Percentiles rank a stretch among this genome's conserved stretches.
These are phyloP conservation scores for Solanum pinnatisectum DNA, from an alignment of 257 asterid species.

Conservation along the genomic window DNA sequence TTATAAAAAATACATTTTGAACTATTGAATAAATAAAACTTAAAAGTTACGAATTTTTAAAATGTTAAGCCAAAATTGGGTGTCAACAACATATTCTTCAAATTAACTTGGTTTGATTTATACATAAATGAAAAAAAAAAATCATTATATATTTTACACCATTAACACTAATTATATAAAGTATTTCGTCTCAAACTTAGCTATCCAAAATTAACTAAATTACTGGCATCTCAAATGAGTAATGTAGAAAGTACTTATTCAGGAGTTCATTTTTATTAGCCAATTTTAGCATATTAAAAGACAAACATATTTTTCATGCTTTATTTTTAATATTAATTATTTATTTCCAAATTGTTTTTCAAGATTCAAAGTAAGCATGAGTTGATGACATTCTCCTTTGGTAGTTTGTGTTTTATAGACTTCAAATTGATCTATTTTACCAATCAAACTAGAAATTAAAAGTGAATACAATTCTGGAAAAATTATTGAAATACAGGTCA, in stretches of 20 bases:
- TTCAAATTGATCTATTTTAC: not conserved
- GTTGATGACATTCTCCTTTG: not conserved
- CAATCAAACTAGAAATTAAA: not conserved
- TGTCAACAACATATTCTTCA: not conserved
- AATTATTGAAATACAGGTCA: no score
- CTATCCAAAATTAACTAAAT: not conserved
- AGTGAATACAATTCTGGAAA: not conserved
- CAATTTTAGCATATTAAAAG: not conserved
- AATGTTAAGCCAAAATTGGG: no score
- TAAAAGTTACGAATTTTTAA: no score
- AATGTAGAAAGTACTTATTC: no score
- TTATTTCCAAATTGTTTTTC: not conserved
- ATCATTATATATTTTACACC: not conserved
- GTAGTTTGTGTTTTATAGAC: not conserved
- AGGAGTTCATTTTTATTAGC: no score
- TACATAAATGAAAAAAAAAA: not conserved
- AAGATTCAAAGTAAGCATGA: slow-evolving; percentile 19
- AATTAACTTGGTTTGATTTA: not conserved
- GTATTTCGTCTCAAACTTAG: not conserved
- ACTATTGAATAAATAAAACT: no score
- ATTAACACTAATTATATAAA: not conserved
- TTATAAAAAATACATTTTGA: no score
- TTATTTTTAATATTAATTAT: not conserved
- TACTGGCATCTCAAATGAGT: not conserved
- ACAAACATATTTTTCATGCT: no score